Conservation (phyloP, 176 grass and related monocot species). For the Raddia distichophylla region DNA sequence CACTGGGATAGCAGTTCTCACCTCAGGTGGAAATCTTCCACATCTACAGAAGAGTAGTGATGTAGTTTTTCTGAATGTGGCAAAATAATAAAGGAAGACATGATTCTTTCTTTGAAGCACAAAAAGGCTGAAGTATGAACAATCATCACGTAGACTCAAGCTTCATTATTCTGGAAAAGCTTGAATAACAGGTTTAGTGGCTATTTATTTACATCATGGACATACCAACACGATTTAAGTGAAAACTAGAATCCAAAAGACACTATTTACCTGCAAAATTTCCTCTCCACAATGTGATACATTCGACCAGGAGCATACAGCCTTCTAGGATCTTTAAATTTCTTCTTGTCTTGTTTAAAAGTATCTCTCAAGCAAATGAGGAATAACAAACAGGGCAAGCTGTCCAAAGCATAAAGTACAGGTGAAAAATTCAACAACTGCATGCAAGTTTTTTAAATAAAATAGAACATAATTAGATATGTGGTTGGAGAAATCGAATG, state of each 20-base stretch:
- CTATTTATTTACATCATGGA: conserved; percentile 30
- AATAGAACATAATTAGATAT: not conserved
- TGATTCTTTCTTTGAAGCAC: conserved; percentile 3
- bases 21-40: conserved; percentile 90
- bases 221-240: not conserved
- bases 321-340: conserved; percentile 81
- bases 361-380: conserved; percentile 96
- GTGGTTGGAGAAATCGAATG: conserved; percentile 35
- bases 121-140: not conserved
- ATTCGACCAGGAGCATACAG: conserved; percentile 95
- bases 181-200: conserved; percentile 19
- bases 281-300: conserved; percentile 98
- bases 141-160: not conserved
- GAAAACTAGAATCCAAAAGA: conserved; percentile 21
- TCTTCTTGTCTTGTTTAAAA: conserved; percentile 91
- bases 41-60: conserved; percentile 54
- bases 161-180: conserved; percentile 20
- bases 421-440: conserved; percentile 48
- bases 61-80: conserved; percentile 15
- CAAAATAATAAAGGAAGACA: not conserved
- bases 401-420: conserved; percentile 75
- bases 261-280: conserved; percentile 82
- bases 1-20: conserved; percentile 95
- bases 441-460: conserved; percentile 8
- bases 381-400: conserved; percentile 94